Percentiles rank a stretch among this genome's conserved stretches.
Evolutionary conservation across 2,329 filamentous ascomycete species (phyloP).

Genomic region (Fusarium sp.): DNA sequence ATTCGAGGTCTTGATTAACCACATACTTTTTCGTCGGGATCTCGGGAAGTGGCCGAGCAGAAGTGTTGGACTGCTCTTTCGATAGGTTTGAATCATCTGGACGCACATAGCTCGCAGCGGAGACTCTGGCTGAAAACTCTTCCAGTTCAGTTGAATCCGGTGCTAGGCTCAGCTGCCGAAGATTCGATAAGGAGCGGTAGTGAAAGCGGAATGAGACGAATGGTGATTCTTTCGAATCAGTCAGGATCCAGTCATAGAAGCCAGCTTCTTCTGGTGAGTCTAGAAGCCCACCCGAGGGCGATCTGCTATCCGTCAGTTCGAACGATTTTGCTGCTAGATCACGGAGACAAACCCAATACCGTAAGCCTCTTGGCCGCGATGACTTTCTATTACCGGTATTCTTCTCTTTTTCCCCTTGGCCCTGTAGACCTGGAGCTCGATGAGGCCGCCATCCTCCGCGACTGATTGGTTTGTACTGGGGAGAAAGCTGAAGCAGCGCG

Average conservation of each 20-base stretch:
- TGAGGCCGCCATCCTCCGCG: conserved; percentile 67
- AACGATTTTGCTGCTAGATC: not conserved
- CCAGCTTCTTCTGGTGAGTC: conserved; percentile 63
- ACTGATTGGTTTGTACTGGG: conserved; percentile 54
- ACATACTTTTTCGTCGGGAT: conserved; percentile 28
- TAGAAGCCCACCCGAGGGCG: conserved; percentile 66
- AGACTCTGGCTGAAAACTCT: not conserved
- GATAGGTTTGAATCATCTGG: not conserved
- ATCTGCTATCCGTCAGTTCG: conserved; percentile 53
- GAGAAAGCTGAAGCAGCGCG: conserved; percentile 65
- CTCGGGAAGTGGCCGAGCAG: conserved; percentile 41
- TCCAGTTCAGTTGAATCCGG: conserved; percentile 42
- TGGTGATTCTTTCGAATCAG: conserved; percentile 65
- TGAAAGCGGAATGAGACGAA: conserved; percentile 69
- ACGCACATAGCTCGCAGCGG: not conserved
- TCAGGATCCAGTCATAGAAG: conserved; percentile 66
- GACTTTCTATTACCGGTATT: conserved; percentile 58
- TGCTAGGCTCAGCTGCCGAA: conserved; percentile 63
- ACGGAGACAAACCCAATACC: conserved; percentile 64
- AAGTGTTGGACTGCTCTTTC: not conserved
- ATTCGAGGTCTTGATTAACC: conserved; percentile 16
- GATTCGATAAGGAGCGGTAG: conserved; percentile 66
- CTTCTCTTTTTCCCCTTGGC: conserved; percentile 62
- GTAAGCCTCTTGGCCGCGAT: conserved; percentile 62
- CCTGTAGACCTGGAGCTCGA: conserved; percentile 67